phyloP scores from a whole-genome alignment of 2,329 filamentous ascomycete genomes.

The Penicillium sp. region DNA sequence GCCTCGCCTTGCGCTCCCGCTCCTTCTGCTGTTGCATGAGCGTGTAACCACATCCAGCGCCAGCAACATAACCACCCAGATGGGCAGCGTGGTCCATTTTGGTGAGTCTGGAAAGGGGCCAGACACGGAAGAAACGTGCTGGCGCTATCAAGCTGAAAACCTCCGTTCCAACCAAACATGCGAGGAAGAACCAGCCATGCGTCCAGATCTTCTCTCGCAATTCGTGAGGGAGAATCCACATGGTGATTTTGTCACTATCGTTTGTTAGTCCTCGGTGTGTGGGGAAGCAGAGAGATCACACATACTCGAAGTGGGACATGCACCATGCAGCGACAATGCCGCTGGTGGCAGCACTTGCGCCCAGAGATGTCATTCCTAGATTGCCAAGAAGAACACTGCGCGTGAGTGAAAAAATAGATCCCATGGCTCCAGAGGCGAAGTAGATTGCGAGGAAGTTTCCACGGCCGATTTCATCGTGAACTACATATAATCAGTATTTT shows the following conservation, averaged over 20 bases:
- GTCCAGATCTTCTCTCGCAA: slow-evolving; percentile 45
- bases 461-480: slow-evolving; percentile 51
- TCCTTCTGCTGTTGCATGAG: slow-evolving; percentile 17
- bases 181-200: slow-evolving; percentile 41
- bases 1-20: slow-evolving; percentile 14
- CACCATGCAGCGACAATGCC: slow-evolving; percentile 54
- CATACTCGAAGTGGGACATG: slow-evolving; percentile 48
- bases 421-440: slow-evolving; percentile 49
- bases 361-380: slow-evolving; percentile 50
- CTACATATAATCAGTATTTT: slow-evolving; percentile 5
- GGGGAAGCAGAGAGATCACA: neutral
- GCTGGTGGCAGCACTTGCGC: slow-evolving; percentile 53
- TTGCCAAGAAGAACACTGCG: slow-evolving; percentile 46
- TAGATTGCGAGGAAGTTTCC: slow-evolving; percentile 58
- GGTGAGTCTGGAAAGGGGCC: slow-evolving; percentile 28
- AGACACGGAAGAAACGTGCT: slow-evolving; percentile 19
- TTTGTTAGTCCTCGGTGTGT: slow-evolving; percentile 1
- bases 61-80: slow-evolving; percentile 43
- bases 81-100: slow-evolving; percentile 46
- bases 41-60: slow-evolving; percentile 28
- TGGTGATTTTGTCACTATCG: slow-evolving; percentile 42
- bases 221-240: slow-evolving; percentile 43
- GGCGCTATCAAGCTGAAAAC: slow-evolving; percentile 34
- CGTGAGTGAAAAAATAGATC: slow-evolving; percentile 49
- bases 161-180: slow-evolving; percentile 40